These are phyloP conservation scores for Pholiota adiposa DNA, from an alignment of 1,284 basidiomycete genomes.

Conservation along the genomic window DNA sequence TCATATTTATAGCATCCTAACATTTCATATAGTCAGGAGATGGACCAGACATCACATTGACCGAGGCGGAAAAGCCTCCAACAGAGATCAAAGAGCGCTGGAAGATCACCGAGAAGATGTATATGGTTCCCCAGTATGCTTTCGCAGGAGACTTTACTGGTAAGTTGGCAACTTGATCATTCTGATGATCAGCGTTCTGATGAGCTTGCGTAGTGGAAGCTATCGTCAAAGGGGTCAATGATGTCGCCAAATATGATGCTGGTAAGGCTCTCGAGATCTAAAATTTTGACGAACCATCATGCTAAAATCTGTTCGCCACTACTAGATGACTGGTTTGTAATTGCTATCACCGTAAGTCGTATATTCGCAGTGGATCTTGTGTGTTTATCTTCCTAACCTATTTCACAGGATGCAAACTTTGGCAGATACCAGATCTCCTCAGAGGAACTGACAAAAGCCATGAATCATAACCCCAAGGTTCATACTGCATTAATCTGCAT, in stretches of 20 bases:
- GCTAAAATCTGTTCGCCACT: background rate
- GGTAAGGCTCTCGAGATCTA: constrained; percentile 37
- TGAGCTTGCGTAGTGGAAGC: constrained; percentile 55
- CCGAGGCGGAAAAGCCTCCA: constrained; percentile 51
- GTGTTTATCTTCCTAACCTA: background rate
- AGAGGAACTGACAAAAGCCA: constrained; percentile 57
- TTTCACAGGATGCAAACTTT: constrained; percentile 61
- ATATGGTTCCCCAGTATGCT: constrained; percentile 66
- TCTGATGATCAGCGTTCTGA: background rate
- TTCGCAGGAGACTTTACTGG: constrained; percentile 71
- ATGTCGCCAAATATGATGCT: constrained; percentile 65
- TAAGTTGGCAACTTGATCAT: constrained; percentile 26
- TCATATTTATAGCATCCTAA: background rate
- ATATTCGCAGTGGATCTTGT: background rate
- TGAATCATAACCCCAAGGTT: constrained; percentile 66
- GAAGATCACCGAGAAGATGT: constrained; percentile 72
- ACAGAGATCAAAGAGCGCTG: constrained; percentile 58
- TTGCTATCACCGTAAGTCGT: constrained; percentile 55
- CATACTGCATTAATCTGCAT: constrained; percentile 70
- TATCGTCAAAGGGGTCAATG: constrained; percentile 60
- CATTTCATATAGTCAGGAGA: constrained; percentile 57
- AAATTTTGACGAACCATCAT: no score
- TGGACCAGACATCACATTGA: constrained; percentile 56
- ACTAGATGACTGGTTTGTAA: constrained; percentile 70
- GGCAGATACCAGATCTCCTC: constrained; percentile 64